Conservation (phyloP, 1,284 basidiomycete species). For the Cutaneotrichosporon cavernicola region DNA sequence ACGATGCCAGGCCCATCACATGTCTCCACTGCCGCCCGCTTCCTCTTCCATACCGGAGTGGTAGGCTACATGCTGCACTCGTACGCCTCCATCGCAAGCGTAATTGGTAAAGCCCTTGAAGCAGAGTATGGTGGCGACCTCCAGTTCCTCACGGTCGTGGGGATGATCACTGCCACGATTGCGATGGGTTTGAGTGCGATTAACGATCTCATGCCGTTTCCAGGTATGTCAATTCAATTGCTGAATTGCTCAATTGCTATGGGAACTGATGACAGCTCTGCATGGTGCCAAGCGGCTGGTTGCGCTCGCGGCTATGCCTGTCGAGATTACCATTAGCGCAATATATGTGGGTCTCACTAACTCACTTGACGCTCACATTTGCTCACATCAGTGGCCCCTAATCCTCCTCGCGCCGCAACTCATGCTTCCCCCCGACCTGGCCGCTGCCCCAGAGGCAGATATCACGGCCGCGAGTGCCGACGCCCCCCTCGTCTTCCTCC, state of each 20-base stretch:
- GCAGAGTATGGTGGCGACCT: slow-evolving; percentile 60
- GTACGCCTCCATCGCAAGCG: slow-evolving; percentile 12
- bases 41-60: slow-evolving; percentile 40
- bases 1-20: neutral
- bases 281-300: slow-evolving; percentile 59
- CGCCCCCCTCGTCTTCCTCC: slow-evolving; percentile 56
- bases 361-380: neutral
- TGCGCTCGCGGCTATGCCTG: slow-evolving; percentile 63
- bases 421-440: slow-evolving; percentile 42
- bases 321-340: slow-evolving; percentile 65
- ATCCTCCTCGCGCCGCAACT: slow-evolving; percentile 38
- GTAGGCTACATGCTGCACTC: slow-evolving; percentile 42
- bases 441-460: slow-evolving; percentile 23
- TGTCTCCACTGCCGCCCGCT: slow-evolving; percentile 9
- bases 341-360: slow-evolving; percentile 59
- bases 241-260: too few relatives aligned
- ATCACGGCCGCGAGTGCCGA: slow-evolving; percentile 36
- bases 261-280: slow-evolving; percentile 49
- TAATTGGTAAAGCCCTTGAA: slow-evolving; percentile 15
- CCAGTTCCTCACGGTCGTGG: slow-evolving; percentile 63
- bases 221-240: slow-evolving; percentile 49
- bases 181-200: slow-evolving; percentile 59
- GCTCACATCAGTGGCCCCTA: slow-evolving; percentile 41
- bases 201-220: slow-evolving; percentile 59
- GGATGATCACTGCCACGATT: slow-evolving; percentile 58